These are phyloP conservation scores for Cryphonectria nitschkei DNA, from an alignment of 2,329 filamentous ascomycete genomes.

Conservation along the genomic window DNA sequence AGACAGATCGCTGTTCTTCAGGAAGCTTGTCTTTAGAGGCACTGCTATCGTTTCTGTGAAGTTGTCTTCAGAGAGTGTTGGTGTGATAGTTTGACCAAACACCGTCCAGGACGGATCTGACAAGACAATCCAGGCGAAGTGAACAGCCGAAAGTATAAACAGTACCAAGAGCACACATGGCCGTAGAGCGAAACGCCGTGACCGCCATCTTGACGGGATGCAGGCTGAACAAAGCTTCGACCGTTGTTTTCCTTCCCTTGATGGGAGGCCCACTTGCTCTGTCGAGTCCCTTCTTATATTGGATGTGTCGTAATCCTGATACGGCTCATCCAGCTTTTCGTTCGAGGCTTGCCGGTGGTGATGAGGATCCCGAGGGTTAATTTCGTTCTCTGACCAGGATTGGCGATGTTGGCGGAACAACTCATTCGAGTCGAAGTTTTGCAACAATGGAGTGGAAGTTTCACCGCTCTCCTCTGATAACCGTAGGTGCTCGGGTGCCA, in stretches of 20 bases:
- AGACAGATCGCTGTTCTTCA: constrained; percentile 9
- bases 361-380: neutral
- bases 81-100: neutral
- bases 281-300: neutral
- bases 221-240: neutral
- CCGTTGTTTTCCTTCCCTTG: neutral
- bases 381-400: neutral
- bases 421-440: neutral
- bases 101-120: constrained; percentile 3
- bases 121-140: constrained; percentile 1
- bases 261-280: neutral
- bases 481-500: neutral
- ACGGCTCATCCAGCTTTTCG: neutral
- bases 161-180: constrained; percentile 5
- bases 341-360: neutral
- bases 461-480: neutral
- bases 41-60: neutral
- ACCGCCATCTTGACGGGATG: neutral
- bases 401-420: neutral
- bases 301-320: neutral
- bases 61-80: neutral
- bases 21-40: neutral
- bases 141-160: neutral
- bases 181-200: constrained; percentile 2
- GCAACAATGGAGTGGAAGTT: neutral